A percentile compares a stretch with the other conserved stretches of the same genome.
These are phyloP conservation scores for Thozetella sp. DNA, from an alignment of 495 filamentous ascomycete genomes.

Conservation along the genomic window DNA sequence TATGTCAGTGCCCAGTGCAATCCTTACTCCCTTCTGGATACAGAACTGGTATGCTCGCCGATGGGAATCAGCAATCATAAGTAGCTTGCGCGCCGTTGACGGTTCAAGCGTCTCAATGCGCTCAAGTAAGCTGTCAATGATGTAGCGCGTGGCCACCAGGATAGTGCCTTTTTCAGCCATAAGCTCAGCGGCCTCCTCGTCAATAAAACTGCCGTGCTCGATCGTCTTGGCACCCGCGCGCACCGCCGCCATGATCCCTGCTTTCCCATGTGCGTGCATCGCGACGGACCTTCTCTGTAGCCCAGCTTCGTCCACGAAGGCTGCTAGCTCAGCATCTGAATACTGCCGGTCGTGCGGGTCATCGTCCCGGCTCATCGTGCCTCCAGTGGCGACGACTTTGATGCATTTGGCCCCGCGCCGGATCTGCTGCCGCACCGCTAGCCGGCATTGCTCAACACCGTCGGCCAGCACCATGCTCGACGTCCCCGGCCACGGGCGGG, in stretches of 20 bases:
- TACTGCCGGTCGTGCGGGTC: slow-evolving; percentile 5
- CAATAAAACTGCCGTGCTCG: slow-evolving; percentile 4
- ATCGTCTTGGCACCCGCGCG: slow-evolving; percentile 1
- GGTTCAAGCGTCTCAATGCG: neutral
- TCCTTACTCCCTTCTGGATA: neutral
- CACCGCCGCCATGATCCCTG: neutral
- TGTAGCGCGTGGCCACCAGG: slow-evolving; percentile 1
- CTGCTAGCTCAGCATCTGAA: slow-evolving; percentile 1
- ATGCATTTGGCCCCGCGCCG: neutral
- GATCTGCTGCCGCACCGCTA: slow-evolving; percentile 6
- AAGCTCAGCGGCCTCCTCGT: neutral
- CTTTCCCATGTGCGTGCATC: slow-evolving; percentile 1
- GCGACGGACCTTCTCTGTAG: neutral
- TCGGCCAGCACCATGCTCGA: neutral
- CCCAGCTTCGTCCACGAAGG: slow-evolving; percentile 1
- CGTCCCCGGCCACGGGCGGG: neutral
- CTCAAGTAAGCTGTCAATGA: slow-evolving; percentile 1
- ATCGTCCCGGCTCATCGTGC: neutral
- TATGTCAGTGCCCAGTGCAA: neutral
- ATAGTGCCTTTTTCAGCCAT: slow-evolving; percentile 5
- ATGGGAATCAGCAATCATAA: neutral
- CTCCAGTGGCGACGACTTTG: slow-evolving; percentile 6
- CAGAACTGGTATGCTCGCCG: neutral
- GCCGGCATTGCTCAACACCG: neutral
- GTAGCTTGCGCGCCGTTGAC: neutral